Conservation (phyloP, 331 rosid species). For the Rhamnella rubrinervis region DNA sequence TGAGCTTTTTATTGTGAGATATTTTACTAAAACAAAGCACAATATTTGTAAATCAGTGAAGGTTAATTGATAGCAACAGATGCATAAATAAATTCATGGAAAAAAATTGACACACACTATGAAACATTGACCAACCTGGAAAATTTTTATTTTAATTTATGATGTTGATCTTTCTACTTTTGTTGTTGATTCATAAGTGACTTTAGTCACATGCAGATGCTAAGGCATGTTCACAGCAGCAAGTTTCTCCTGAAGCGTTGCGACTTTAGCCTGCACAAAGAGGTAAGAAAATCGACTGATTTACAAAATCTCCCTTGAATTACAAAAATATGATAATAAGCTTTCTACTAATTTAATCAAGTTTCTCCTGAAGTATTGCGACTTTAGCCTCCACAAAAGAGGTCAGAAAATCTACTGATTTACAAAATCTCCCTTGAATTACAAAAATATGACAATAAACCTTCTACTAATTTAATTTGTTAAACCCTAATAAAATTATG, state of each 20-base stretch:
- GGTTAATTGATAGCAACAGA: background rate
- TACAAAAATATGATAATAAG: background rate
- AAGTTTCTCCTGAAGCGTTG: constrained; percentile 62
- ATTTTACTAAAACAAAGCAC: background rate
- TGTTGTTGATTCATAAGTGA: constrained; percentile 17
- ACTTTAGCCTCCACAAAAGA: constrained; percentile 53
- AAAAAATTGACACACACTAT: background rate
- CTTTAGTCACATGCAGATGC: constrained; percentile 25
- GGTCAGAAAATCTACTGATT: constrained; percentile 2
- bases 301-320: background rate
- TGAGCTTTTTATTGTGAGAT: background rate
- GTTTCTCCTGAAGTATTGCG: constrained; percentile 56
- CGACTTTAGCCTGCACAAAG: constrained; percentile 53
- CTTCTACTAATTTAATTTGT: no score
- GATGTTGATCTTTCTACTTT: constrained; percentile 8
- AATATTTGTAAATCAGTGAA: background rate
- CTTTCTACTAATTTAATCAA: no score
- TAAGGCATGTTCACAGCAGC: constrained; percentile 38
- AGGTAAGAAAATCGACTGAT: constrained; percentile 1
- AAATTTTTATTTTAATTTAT: background rate
- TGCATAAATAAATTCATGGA: background rate
- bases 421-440: background rate
- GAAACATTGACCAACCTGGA: constrained; percentile 25
- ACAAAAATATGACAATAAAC: background rate
- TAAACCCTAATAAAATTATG: no score